Evolutionary conservation across 2,329 filamentous ascomycete genomes (phyloP), one percentile per base, ranked within the genome.

Genomic region (Fusarium subglutinans): DNA sequence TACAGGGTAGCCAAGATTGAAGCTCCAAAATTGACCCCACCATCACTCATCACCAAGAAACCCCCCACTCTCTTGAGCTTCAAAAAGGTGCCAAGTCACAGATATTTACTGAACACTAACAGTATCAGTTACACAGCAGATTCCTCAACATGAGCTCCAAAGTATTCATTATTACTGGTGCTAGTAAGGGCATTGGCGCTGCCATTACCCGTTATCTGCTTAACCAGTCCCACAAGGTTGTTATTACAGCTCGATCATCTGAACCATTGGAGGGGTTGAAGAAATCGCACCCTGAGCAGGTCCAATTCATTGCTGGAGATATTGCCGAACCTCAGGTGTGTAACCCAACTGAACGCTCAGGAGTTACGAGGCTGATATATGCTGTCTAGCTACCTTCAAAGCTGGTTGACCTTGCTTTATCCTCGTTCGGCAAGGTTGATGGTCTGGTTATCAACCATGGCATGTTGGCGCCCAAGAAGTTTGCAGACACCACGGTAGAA

Each of bases 371-470:
- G 26, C 57, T 69, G 43, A 71, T 45, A 12, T 17, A n/a, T 15
- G 6, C 35, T 45, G 11, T 43, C 22, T 63, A 89, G 88, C 82
- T 92, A 35, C 88, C 90, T 8, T 82, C 87, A 3, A 89, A 89
- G 79, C 88, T 93, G 9, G 89, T 94, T 9, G 86, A 91, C 8
- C 83, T 91, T 2, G 92, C 95, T 0, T 79, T 93, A 17, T 84
- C 88, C 35, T 84, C 88, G 1, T 98, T 94, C 81, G 92, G 91
- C 15, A 86, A 85, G 55, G 83, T 99, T 9, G 95, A 99, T 80
- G 93, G 91, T 4, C 81, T 99, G 50, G 90, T 99, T 18, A 85
- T 98, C 70, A 98, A 98, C 82, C 96, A 99, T 80, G 95, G 95
- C 26, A 86, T 91, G 2, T 84, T 99, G 50, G 88, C 90, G n/a